Percentiles rank a stretch among this genome's conserved stretches.
phyloP scores from a whole-genome alignment of 2,329 filamentous ascomycete genomes.

The Penicillium sp. region DNA sequence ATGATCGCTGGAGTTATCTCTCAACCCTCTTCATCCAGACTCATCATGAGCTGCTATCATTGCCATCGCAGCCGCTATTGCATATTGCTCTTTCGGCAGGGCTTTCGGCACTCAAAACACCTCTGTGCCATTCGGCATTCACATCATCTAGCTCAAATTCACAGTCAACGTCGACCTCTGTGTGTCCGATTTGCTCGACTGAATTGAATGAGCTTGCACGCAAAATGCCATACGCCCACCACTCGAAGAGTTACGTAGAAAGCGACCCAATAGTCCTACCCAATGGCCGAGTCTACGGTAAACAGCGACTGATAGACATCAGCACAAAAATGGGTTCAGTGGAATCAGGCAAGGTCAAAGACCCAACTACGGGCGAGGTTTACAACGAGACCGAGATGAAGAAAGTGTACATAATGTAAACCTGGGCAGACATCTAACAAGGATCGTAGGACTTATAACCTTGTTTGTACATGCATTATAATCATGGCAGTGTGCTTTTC shows the following conservation, averaged over 20 bases:
- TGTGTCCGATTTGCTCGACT: conserved; percentile 94
- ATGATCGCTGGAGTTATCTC: conserved; percentile 70
- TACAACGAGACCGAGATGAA: conserved; percentile 64
- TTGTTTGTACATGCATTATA: neutral
- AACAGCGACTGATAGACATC: conserved; percentile 69
- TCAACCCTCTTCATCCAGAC: conserved; percentile 79
- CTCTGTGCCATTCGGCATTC: conserved; percentile 76
- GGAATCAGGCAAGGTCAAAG: conserved; percentile 65
- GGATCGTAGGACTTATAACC: neutral
- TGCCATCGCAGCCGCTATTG: conserved; percentile 79
- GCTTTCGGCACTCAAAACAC: conserved; percentile 92
- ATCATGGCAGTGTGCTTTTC: neutral
- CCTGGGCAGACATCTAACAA: neutral
- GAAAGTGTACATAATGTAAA: conserved; percentile 86
- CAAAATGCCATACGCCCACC: conserved; percentile 89
- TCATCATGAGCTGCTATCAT: conserved; percentile 79
- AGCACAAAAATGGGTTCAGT: conserved; percentile 73
- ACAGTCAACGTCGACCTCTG: conserved; percentile 63
- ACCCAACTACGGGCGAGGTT: conserved; percentile 72
- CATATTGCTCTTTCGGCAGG: conserved; percentile 89
- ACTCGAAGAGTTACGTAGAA: conserved; percentile 91
- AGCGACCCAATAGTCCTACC: conserved; percentile 82
- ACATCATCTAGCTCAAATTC: conserved; percentile 56
- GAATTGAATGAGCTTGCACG: conserved; percentile 90
- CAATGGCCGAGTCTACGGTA: conserved; percentile 82